Conservation (phyloP, 1,139 yeast species). For the Debaryomycetaceae sp. region DNA sequence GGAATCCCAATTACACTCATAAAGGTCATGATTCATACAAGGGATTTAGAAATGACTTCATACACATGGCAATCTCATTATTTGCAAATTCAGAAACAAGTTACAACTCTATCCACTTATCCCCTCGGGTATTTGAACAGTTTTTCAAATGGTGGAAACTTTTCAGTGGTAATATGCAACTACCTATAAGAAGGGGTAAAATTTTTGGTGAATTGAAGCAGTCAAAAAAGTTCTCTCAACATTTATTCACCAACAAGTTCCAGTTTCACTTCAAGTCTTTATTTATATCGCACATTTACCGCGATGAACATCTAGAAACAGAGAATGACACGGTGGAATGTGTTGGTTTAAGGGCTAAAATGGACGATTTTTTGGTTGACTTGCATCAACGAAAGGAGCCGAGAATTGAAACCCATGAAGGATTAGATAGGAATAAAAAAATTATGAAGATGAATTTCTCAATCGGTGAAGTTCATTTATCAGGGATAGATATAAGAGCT, state of each 20-base stretch:
- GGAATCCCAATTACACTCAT: conserved; percentile 59
- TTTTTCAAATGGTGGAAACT: conserved; percentile 47
- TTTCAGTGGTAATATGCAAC: conserved; percentile 40
- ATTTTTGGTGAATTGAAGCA: conserved; percentile 37
- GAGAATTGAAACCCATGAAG: conserved; percentile 29
- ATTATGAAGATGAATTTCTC: conserved; percentile 45
- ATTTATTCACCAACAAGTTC: conserved; percentile 40
- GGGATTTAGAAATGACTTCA: conserved; percentile 39
- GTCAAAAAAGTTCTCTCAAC: conserved; percentile 41
- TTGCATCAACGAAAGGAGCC: conserved; percentile 47
- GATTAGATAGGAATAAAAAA: conserved; percentile 24
- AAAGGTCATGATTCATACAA: conserved; percentile 38
- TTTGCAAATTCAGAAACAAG: conserved; percentile 45
- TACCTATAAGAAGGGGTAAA: conserved; percentile 39
- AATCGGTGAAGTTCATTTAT: conserved; percentile 39
- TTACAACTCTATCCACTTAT: conserved; percentile 42
- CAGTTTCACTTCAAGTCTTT: conserved; percentile 37
- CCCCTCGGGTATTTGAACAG: conserved; percentile 38
- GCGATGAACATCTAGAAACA: conserved; percentile 22
- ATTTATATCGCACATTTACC: conserved; percentile 39
- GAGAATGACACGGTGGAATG: conserved; percentile 30
- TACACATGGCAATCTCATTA: conserved; percentile 50
- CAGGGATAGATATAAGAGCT: conserved; percentile 40
- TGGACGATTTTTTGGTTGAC: conserved; percentile 40
- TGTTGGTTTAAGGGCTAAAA: conserved; percentile 40